phyloP scores from a whole-genome alignment of 768 basidiomycete species.

The Piloderma croceum region DNA sequence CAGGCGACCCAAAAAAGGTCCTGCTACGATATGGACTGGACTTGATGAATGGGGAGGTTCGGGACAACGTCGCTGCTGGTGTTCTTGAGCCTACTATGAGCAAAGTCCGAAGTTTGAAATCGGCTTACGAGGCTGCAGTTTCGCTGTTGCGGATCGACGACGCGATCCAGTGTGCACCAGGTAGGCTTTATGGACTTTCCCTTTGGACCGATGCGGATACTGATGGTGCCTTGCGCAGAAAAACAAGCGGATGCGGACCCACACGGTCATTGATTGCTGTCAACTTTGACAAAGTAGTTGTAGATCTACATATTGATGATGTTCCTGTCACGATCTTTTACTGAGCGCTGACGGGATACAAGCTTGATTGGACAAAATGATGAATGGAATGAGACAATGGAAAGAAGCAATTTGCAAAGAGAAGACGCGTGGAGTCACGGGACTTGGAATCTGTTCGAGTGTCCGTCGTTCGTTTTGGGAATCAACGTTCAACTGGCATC shows the following conservation, averaged over 20 bases:
- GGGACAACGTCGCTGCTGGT: slow-evolving; percentile 91
- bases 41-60: slow-evolving; percentile 87
- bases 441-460: too few species aligned
- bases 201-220: too few species aligned
- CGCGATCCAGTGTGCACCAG: slow-evolving; percentile 86
- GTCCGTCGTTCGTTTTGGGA: too few species aligned
- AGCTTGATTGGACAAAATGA: too few species aligned
- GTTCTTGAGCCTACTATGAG: slow-evolving; percentile 95
- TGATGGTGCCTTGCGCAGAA: slow-evolving; percentile 39
- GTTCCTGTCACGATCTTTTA: too few species aligned
- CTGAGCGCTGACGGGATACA: too few species aligned
- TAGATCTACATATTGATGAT: too few species aligned
- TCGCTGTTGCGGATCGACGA: slow-evolving; percentile 93
- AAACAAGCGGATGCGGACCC: slow-evolving; percentile 65
- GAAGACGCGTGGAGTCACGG: slow-evolving; percentile 2
- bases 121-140: slow-evolving; percentile 93
- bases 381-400: too few species aligned
- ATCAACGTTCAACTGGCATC: too few species aligned
- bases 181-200: slow-evolving; percentile 43
- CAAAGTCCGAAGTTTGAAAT: slow-evolving; percentile 96
- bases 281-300: background rate
- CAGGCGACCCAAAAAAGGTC: slow-evolving; percentile 85
- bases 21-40: slow-evolving; percentile 93
- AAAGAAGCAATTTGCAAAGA: too few species aligned
- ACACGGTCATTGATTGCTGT: slow-evolving; percentile 64